phyloP scores from a whole-genome alignment of 148 eudicot species.

The Chenopodium berlandieri region DNA sequence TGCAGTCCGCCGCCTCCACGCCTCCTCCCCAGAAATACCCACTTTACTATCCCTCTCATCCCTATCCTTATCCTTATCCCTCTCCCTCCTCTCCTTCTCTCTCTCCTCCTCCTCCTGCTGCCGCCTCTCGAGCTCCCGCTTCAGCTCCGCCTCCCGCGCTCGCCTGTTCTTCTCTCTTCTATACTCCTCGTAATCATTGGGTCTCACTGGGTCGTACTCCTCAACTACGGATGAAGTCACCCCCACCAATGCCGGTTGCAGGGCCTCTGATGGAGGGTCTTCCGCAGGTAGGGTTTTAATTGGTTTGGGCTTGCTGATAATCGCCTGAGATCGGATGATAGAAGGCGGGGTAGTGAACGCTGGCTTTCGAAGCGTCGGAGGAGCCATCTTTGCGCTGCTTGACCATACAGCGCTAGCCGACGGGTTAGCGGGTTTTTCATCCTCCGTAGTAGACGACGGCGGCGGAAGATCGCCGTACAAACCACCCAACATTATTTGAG shows the following conservation, averaged over 20 bases:
- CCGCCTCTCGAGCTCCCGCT: constrained; percentile 42
- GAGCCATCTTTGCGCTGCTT: constrained; percentile 80
- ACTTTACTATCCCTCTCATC: constrained; percentile 17
- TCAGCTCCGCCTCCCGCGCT: constrained; percentile 55
- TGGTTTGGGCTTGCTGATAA: constrained; percentile 34
- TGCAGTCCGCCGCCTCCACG: constrained; percentile 76
- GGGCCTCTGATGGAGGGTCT: constrained; percentile 7
- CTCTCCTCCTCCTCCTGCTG: constrained; percentile 35
- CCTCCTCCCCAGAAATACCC: constrained; percentile 77
- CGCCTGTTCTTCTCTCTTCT: constrained; percentile 60
- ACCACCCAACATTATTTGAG: constrained; percentile 49
- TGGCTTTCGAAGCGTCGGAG: constrained; percentile 87
- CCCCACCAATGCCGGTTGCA: constrained; percentile 60
- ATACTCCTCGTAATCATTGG: constrained; percentile 91
- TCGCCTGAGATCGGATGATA: constrained; percentile 38
- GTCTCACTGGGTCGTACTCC: constrained; percentile 84
- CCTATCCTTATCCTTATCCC: constrained; percentile 27
- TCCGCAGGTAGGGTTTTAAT: constrained; percentile 16
- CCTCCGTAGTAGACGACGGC: constrained; percentile 61
- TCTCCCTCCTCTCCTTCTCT: constrained; percentile 31
- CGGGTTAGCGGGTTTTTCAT: constrained; percentile 35
- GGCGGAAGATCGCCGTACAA: constrained; percentile 91
- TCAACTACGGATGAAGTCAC: constrained; percentile 63
- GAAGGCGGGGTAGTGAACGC: constrained; percentile 51
- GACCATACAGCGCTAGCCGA: constrained; percentile 61